Percentiles rank a stretch among this genome's conserved stretches.
Conservation (phyloP, 257 asterid species). For the Fraxinus pennsylvanica region DNA sequence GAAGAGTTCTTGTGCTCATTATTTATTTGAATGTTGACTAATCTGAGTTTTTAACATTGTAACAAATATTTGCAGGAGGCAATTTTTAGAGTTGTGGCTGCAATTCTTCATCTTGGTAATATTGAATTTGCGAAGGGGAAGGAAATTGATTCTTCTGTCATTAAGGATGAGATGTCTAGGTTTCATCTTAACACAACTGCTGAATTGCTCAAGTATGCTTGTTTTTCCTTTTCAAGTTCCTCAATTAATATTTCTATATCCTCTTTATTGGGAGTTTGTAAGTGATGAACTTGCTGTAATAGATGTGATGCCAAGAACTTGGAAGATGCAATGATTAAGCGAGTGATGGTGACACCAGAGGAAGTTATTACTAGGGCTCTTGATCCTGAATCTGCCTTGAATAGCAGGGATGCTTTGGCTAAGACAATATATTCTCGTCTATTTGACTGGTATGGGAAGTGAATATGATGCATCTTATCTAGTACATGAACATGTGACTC, state of each 20-base stretch:
- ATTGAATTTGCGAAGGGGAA: slow-evolving; percentile 88
- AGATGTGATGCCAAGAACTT: slow-evolving; percentile 95
- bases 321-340: slow-evolving; percentile 92
- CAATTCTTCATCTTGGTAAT: slow-evolving; percentile 96
- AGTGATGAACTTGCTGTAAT: slow-evolving; percentile 33
- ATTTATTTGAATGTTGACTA: slow-evolving; percentile 20
- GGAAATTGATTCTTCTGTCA: slow-evolving; percentile 93
- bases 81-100: slow-evolving; percentile 92
- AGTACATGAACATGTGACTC: background rate
- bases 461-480: background rate
- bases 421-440: slow-evolving; percentile 85
- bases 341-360: slow-evolving; percentile 98
- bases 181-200: slow-evolving; percentile 86
- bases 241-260: slow-evolving; percentile 13
- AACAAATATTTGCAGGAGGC: slow-evolving; percentile 62
- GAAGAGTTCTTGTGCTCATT: slow-evolving; percentile 16
- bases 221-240: slow-evolving; percentile 9
- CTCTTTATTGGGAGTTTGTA: slow-evolving; percentile 14
- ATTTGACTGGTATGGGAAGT: slow-evolving; percentile 71
- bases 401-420: slow-evolving; percentile 95
- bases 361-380: slow-evolving; percentile 91
- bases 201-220: slow-evolving; percentile 77
- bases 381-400: slow-evolving; percentile 93
- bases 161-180: slow-evolving; percentile 88
- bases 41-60: slow-evolving; percentile 22